phyloP scores from a whole-genome alignment of 768 basidiomycete genomes.

The Cantharellus anzutake region DNA sequence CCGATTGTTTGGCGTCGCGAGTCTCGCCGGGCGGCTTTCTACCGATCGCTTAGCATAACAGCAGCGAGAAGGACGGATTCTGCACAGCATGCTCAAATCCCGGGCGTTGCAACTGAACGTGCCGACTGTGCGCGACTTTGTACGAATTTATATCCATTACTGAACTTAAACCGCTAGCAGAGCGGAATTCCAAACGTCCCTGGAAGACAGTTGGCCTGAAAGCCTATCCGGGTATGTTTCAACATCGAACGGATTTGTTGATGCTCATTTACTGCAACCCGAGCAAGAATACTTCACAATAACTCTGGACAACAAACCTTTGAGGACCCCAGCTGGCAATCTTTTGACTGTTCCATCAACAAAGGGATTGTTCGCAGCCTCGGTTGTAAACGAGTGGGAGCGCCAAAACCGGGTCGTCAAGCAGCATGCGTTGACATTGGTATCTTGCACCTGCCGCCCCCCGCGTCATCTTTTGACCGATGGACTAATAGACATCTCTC shows the following conservation, averaged over 20 bases:
- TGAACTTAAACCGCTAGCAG: not conserved
- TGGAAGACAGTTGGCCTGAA: conserved; percentile 86
- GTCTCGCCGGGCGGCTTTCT: too few relatives aligned
- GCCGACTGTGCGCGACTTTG: not conserved
- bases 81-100: not conserved
- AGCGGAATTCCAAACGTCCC: conserved; percentile 38
- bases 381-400: conserved; percentile 95
- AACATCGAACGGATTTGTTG: not conserved
- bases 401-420: conserved; percentile 72
- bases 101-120: not conserved
- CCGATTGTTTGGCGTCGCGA: too few relatives aligned
- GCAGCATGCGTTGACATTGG: conserved; percentile 82
- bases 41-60: too few relatives aligned
- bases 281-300: conserved; percentile 26
- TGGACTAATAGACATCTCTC: conserved; percentile 53
- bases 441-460: conserved; percentile 17
- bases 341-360: conserved; percentile 47
- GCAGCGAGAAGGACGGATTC: too few relatives aligned
- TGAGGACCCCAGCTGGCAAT: conserved; percentile 82
- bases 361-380: conserved; percentile 54
- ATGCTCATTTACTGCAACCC: not conserved
- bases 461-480: not conserved
- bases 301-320: conserved; percentile 60
- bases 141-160: not conserved
- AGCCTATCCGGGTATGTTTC: conserved; percentile 21